Evolutionary conservation across 2,329 filamentous ascomycete species (phyloP).

Genomic region (Exophiala oligosperma): DNA sequence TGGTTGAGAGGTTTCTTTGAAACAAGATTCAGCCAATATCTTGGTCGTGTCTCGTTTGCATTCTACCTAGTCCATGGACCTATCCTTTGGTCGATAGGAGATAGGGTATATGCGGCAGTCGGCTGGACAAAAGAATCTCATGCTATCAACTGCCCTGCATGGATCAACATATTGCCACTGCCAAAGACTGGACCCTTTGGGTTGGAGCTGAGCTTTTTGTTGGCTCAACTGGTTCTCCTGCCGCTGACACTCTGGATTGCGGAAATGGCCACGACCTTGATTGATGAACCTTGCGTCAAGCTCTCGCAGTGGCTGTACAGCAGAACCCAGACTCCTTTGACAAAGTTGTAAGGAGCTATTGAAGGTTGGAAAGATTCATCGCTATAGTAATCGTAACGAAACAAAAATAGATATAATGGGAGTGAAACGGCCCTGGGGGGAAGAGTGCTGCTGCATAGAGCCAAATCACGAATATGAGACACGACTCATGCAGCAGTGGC

Average conservation of each 20-base stretch:
- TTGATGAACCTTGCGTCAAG: slow-evolving; percentile 63
- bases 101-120: slow-evolving; percentile 62
- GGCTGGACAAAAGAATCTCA: slow-evolving; percentile 57
- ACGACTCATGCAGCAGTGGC: too few species aligned
- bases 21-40: slow-evolving; percentile 44
- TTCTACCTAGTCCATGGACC: slow-evolving; percentile 51
- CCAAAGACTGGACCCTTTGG: slow-evolving; percentile 59
- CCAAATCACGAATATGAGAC: too few species aligned
- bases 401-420: too few species aligned
- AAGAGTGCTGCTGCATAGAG: too few species aligned
- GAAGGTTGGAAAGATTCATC: too few species aligned
- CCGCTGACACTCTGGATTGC: slow-evolving; percentile 61
- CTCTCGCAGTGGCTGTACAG: slow-evolving; percentile 60
- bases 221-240: slow-evolving; percentile 60
- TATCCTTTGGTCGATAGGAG: slow-evolving; percentile 55
- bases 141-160: slow-evolving; percentile 53
- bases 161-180: slow-evolving; percentile 58
- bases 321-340: slow-evolving; percentile 37
- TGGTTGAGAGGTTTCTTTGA: slow-evolving; percentile 54
- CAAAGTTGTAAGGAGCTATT: neutral
- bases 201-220: slow-evolving; percentile 60
- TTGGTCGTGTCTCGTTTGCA: slow-evolving; percentile 49
- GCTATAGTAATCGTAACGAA: too few species aligned
- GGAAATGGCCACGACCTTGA: slow-evolving; percentile 54
- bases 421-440: too few species aligned